Evolutionary conservation across 169 alveolate genomes (phyloP), one percentile per base, ranked within the genome.

Genomic region (Cystoisospora suis): DNA sequence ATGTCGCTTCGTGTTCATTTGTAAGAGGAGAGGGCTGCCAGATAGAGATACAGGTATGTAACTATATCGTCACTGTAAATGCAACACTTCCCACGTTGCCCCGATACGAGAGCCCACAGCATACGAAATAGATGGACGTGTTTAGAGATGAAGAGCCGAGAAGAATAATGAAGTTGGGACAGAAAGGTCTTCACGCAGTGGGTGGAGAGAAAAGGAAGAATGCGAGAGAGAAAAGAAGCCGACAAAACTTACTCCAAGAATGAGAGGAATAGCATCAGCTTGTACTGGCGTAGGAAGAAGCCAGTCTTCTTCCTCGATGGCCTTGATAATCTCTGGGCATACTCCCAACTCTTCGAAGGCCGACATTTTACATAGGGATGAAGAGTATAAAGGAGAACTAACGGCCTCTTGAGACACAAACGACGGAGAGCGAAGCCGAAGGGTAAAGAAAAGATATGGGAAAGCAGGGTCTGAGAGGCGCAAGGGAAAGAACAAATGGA

Each of bases 341-440:
- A 94, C 70, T 0, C 94, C 95, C 77, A 94, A 49, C 75, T 91
- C 95, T 65, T 91, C 95, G 23, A 93, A 93, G 45, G 95, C 95
- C 12, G 94, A 80, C 93, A 90, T 90, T 65, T n/a, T 65, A 9
- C 20, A 12, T 49, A 12, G 61, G 20, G n/a, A n/a, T n/a, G n/a
- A 49, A 20, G 20, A 49, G 20, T 12, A 9, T 49, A 20, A 49
- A 49, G 61, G 61, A 49, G 20, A 20, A 49, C 61, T 9, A 49
- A 49, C n/a, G 20, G n/a, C 20, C 20, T 49, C n/a, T 12, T 20
- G 61, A 9, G 61, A 9, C 61, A 49, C 9, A 12, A 12, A 12
- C 9, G 61, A 20, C 61, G 61, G n/a, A 49, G 61, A 49, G 61
- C 9, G 20, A 49, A 20, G 61, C 36, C 1, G 44, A 20, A n/a